Percentiles rank a stretch among this genome's conserved stretches.
Evolutionary conservation across 2,329 filamentous ascomycete species (phyloP).

Genomic region (Diaporthe aspalathi): DNA sequence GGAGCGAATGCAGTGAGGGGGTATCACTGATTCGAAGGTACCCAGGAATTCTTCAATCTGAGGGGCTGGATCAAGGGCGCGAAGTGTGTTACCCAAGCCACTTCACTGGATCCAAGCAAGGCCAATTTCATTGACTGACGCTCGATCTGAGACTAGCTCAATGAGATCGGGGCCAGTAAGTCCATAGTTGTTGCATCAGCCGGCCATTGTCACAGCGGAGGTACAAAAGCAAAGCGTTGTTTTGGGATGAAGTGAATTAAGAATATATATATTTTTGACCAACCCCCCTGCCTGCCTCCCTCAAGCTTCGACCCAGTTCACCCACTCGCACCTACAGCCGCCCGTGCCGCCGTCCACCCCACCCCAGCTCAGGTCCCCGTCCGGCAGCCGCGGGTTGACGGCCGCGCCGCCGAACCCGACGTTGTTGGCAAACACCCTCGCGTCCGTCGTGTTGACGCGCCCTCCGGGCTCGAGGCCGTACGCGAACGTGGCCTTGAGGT

Average conservation of each 20-base stretch:
- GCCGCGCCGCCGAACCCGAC: slow-evolving; percentile 62
- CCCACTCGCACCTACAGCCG: slow-evolving; percentile 72
- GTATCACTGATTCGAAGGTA: background rate
- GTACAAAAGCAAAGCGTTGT: background rate
- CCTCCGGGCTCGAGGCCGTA: slow-evolving; percentile 62
- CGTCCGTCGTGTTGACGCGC: slow-evolving; percentile 56
- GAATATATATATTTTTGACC: background rate
- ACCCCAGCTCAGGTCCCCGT: slow-evolving; percentile 60
- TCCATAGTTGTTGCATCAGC: background rate
- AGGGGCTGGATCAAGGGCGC: background rate
- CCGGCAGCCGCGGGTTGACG: slow-evolving; percentile 62
- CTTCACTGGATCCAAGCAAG: background rate
- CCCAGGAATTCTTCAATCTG: background rate
- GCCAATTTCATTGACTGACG: background rate
- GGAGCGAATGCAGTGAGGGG: background rate
- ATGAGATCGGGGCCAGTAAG: background rate
- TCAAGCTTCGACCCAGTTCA: slow-evolving; percentile 58
- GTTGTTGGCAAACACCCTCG: slow-evolving; percentile 60
- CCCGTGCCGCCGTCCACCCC: slow-evolving; percentile 73
- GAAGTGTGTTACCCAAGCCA: slow-evolving; percentile 1
- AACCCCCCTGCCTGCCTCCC: background rate
- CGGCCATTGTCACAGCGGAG: slow-evolving; percentile 12
- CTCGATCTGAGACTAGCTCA: background rate
- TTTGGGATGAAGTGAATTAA: slow-evolving; percentile 4
- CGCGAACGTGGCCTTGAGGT: slow-evolving; percentile 65